A percentile compares a stretch with the other conserved stretches of the same genome.
phyloP scores from a whole-genome alignment of 805 yeast genomes.

The Pichia pseudocactophila region DNA sequence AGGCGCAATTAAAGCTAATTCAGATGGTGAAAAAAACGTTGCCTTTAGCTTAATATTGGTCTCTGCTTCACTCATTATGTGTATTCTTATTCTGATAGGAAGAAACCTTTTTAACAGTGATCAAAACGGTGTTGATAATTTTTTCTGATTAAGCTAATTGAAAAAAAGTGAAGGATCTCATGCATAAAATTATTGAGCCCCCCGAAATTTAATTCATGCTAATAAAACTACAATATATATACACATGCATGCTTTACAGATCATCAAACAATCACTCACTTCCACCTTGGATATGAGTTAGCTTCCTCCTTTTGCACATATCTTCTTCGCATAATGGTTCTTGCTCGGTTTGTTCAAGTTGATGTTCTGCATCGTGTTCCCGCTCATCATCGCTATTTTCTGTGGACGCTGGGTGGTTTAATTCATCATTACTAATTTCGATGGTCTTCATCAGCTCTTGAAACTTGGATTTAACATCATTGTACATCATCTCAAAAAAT shows the following conservation, averaged over 20 bases:
- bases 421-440: conserved; percentile 6
- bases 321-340: conserved; percentile 2
- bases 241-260: too few relatives aligned
- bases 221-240: too few relatives aligned
- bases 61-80: conserved; percentile 9
- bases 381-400: not conserved
- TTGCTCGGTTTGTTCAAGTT: not conserved
- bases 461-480: conserved; percentile 27
- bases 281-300: not conserved
- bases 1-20: conserved; percentile 77
- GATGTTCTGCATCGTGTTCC: not conserved
- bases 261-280: too few relatives aligned
- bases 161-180: too few relatives aligned
- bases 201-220: too few relatives aligned
- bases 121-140: too few relatives aligned
- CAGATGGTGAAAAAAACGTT: conserved; percentile 69
- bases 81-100: not conserved
- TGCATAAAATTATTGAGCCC: too few relatives aligned
- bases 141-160: too few relatives aligned
- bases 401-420: not conserved
- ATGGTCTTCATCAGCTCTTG: conserved; percentile 8
- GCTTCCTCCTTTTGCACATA: conserved; percentile 11
- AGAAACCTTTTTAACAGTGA: too few relatives aligned
- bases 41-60: conserved; percentile 26
- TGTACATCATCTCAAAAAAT: conserved; percentile 32